phyloP scores from a whole-genome alignment of 495 filamentous ascomycete genomes.

The Rostrohypoxylon terebratum region DNA sequence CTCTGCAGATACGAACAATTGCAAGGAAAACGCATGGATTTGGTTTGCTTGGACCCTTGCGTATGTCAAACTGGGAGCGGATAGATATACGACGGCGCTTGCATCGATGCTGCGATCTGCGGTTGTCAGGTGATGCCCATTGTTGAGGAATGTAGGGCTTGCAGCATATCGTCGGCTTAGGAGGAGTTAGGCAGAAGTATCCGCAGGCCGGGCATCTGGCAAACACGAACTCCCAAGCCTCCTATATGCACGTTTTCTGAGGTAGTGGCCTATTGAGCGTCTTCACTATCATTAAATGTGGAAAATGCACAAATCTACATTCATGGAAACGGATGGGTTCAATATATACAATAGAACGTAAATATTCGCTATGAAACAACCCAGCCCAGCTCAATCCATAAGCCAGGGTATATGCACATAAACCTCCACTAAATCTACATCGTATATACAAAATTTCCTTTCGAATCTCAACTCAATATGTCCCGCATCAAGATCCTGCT shows the following conservation, averaged over 20 bases:
- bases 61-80: not conserved
- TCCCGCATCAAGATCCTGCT: conserved; percentile 1
- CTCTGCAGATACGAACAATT: conserved; percentile 1
- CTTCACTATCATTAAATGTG: no score
- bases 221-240: not conserved
- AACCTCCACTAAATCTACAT: not conserved
- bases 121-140: not conserved
- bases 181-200: not conserved
- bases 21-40: not conserved
- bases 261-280: not conserved
- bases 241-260: not conserved
- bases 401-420: not conserved
- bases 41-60: not conserved
- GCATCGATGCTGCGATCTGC: conserved; percentile 10
- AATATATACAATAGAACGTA: conserved; percentile 27
- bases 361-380: conserved; percentile 2
- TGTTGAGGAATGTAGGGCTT: not conserved
- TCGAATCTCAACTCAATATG: not conserved
- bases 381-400: not conserved
- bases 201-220: no score
- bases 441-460: not conserved
- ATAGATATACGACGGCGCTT: not conserved
- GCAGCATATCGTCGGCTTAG: not conserved
- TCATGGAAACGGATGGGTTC: not conserved
- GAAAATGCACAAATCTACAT: no score